A percentile compares a stretch with the other conserved stretches of the same genome.
phyloP scores from a whole-genome alignment of 768 basidiomycete genomes.

The Calocera viscosa region DNA sequence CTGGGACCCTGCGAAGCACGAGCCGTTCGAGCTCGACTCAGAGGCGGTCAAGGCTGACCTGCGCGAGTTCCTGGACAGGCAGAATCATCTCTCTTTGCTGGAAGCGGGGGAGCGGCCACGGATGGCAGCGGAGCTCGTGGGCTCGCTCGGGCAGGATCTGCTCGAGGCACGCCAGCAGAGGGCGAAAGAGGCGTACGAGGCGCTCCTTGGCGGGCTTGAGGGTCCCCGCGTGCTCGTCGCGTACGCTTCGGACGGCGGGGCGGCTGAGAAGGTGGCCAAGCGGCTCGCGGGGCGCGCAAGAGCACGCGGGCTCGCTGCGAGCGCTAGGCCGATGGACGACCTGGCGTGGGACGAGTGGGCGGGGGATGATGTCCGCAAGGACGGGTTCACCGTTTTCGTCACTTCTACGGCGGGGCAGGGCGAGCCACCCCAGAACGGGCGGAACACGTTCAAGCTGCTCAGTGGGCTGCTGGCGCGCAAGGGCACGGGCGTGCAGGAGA shows the following conservation, averaged over 20 bases:
- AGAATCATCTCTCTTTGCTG: slow-evolving; percentile 93
- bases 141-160: slow-evolving; percentile 70
- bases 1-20: slow-evolving; percentile 84
- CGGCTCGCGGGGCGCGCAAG: slow-evolving; percentile 69
- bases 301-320: slow-evolving; percentile 66
- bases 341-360: slow-evolving; percentile 60
- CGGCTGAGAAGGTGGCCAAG: slow-evolving; percentile 94
- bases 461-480: slow-evolving; percentile 43
- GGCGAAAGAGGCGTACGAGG: slow-evolving; percentile 72
- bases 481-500: slow-evolving; percentile 42
- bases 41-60: slow-evolving; percentile 89
- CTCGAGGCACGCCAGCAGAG: slow-evolving; percentile 70
- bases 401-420: slow-evolving; percentile 95
- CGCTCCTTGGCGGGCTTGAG: slow-evolving; percentile 70
- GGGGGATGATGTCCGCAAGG: slow-evolving; percentile 37
- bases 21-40: slow-evolving; percentile 86
- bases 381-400: slow-evolving; percentile 54
- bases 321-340: slow-evolving; percentile 68
- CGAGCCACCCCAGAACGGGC: slow-evolving; percentile 92
- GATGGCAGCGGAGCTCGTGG: slow-evolving; percentile 69
- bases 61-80: slow-evolving; percentile 83
- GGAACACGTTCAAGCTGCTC: slow-evolving; percentile 75
- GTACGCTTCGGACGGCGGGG: slow-evolving; percentile 92
- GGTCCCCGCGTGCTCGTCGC: slow-evolving; percentile 78
- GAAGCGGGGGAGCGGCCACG: slow-evolving; percentile 60